These are phyloP conservation scores for Phaeosphaeria sp. DNA, from an alignment of 2,329 filamentous ascomycete species.

Conservation along the genomic window DNA sequence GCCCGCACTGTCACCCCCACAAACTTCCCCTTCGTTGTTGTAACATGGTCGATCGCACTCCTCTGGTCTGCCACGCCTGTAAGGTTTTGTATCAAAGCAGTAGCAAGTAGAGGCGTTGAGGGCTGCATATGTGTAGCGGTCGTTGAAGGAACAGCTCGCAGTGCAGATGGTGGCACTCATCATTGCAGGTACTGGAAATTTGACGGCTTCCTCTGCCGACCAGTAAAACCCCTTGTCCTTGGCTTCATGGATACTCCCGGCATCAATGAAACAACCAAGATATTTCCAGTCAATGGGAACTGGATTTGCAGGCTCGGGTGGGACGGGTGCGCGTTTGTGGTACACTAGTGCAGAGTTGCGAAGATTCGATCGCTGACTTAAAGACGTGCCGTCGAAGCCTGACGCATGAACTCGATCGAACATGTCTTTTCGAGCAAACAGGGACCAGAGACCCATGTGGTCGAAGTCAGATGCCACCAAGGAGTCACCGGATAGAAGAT, in stretches of 20 bases:
- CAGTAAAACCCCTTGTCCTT: not conserved
- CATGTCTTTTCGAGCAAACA: not conserved
- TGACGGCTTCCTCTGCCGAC: not conserved
- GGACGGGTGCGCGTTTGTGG: not conserved
- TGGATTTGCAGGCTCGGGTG: not conserved
- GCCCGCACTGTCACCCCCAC: not conserved
- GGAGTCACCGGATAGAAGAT: not conserved
- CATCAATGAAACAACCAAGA: not conserved
- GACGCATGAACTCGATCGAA: not conserved
- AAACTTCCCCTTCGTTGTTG: not conserved
- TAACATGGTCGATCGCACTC: not conserved
- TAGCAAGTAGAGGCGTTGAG: not conserved
- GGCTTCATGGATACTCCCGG: not conserved
- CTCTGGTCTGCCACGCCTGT: not conserved
- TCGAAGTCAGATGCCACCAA: not conserved
- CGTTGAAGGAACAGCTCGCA: not conserved
- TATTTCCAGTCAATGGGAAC: not conserved
- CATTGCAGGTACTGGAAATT: not conserved
- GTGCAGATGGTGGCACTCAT: not conserved
- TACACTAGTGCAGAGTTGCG: not conserved
- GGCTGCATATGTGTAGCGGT: not conserved
- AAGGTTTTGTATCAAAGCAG: not conserved
- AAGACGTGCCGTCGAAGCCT: not conserved
- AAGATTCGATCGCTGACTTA: not conserved
- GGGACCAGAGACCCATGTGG: not conserved